phyloP scores from a whole-genome alignment of 257 asterid species.

The Paulownia fortunei region DNA sequence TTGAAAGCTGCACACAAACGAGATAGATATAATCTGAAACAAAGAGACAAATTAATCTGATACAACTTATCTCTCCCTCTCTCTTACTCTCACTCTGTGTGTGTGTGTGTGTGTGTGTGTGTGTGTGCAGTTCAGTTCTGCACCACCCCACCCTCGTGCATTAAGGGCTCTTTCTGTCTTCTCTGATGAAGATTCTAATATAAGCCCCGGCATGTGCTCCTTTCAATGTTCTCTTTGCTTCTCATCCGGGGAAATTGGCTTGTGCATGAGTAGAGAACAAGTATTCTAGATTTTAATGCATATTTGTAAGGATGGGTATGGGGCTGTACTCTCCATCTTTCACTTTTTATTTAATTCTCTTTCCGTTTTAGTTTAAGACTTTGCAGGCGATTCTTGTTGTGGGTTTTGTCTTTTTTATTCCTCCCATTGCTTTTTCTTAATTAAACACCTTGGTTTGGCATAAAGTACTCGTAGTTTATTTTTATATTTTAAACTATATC shows the following conservation, averaged over 20 bases:
- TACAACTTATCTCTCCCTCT: slow-evolving; percentile 35
- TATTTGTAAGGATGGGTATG: slow-evolving; percentile 51
- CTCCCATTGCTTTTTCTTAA: neutral
- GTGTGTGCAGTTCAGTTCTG: slow-evolving; percentile 22
- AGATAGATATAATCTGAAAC: slow-evolving; percentile 33
- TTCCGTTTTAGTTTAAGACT: slow-evolving; percentile 53
- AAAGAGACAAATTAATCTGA: slow-evolving; percentile 67
- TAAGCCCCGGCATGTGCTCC: slow-evolving; percentile 69
- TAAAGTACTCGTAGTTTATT: neutral
- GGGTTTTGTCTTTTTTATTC: slow-evolving; percentile 50
- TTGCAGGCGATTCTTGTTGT: slow-evolving; percentile 88
- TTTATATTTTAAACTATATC: neutral
- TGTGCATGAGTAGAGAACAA: slow-evolving; percentile 52
- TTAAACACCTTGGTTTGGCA: neutral
- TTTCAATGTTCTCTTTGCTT: slow-evolving; percentile 72
- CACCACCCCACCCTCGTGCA: slow-evolving; percentile 48
- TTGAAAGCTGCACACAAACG: slow-evolving; percentile 32
- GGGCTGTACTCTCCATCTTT: slow-evolving; percentile 40
- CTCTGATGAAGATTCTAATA: slow-evolving; percentile 58
- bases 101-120: neutral
- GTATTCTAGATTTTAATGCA: slow-evolving; percentile 36
- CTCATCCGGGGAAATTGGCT: slow-evolving; percentile 39
- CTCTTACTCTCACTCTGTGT: slow-evolving; percentile 23
- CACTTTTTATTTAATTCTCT: slow-evolving; percentile 59
- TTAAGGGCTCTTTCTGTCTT: slow-evolving; percentile 54